phyloP scores from a whole-genome alignment of 495 filamentous ascomycete species.

The Neurospora sp. region DNA sequence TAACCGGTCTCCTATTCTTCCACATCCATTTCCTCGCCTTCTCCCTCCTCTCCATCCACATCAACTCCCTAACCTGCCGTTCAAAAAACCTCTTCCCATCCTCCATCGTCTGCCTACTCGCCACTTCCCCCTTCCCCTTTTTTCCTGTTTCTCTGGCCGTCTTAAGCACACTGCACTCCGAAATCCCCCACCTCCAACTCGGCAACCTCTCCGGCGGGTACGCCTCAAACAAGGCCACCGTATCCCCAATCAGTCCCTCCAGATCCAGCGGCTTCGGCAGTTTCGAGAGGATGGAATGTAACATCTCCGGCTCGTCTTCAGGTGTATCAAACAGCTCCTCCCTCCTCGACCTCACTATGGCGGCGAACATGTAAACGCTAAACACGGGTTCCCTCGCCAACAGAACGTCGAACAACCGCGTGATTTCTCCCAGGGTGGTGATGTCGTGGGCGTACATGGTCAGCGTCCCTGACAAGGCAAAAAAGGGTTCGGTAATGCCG shows the following conservation, averaged over 20 bases:
- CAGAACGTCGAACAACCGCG: constrained; percentile 83
- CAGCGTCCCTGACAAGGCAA: constrained; percentile 79
- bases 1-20: constrained; percentile 48
- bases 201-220: constrained; percentile 67
- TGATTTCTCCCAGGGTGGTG: constrained; percentile 75
- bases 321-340: constrained; percentile 75
- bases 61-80: constrained; percentile 56
- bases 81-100: constrained; percentile 43
- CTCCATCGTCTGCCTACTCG: background rate
- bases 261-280: constrained; percentile 77
- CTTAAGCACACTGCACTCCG: constrained; percentile 70
- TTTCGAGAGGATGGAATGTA: constrained; percentile 80
- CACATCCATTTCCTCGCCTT: constrained; percentile 42
- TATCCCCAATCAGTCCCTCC: constrained; percentile 58
- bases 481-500: constrained; percentile 66
- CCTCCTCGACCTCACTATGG: constrained; percentile 70
- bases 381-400: constrained; percentile 78
- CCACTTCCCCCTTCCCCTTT: background rate
- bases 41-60: constrained; percentile 48
- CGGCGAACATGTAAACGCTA: constrained; percentile 81
- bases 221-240: constrained; percentile 49
- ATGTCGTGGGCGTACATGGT: constrained; percentile 97
- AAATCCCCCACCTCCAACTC: constrained; percentile 57
- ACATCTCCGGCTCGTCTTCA: constrained; percentile 82
- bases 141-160: constrained; percentile 46